Base-by-base conservation (phyloP, 768 basidiomycete species). In the Agrocybe praecox region DNA sequence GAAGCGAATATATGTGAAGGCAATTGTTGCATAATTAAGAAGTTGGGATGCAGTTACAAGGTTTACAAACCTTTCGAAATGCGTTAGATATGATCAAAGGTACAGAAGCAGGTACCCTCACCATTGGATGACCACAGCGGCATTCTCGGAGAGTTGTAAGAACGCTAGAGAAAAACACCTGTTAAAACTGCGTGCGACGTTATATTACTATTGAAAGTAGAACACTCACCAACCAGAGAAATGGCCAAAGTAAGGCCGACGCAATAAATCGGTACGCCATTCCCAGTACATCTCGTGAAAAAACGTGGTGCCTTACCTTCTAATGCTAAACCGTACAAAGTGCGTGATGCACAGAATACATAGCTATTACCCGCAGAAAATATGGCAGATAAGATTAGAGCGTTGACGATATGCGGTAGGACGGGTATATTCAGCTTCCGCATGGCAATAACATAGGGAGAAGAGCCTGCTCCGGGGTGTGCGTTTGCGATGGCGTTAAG, bases 401-500 rank as follows among this genome's bases (percentile, higher is more conserved):
- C 90, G 67, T 93, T 94, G 57, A 93, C 80, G 66, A 94, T 83
- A 48, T 84, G 82, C 6, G 85, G 85, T 10, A 90, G 72, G 6
- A 80, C 78, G 53, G 80, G 84, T 62, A 94, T 89, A 6, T 85
- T 78, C 40, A 91, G 77, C 40, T 80, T 78, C 53, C 75, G 74
- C 79, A 95, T 91, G 15, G 91, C 92, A 57, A 94, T 88, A 44
- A 94, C 92, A 73, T 93, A 96, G 0, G 93, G 92, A 8, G 89
- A 90, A 23, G 88, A 74, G 2, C 86, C 85, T 33, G 80, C 80
- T 18, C 80, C 80, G 0, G 81, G 78, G 34, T 70, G 72, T 0
- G 91, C 90, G 48, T 82, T 79, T 1, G 83, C 84, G 18, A 82
- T 66, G 0, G 79, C 82, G 46, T 68, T 64, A 34, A 86, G 73